phyloP scores from a whole-genome alignment of 306 rosid species.

The Mucuna pruriens region DNA sequence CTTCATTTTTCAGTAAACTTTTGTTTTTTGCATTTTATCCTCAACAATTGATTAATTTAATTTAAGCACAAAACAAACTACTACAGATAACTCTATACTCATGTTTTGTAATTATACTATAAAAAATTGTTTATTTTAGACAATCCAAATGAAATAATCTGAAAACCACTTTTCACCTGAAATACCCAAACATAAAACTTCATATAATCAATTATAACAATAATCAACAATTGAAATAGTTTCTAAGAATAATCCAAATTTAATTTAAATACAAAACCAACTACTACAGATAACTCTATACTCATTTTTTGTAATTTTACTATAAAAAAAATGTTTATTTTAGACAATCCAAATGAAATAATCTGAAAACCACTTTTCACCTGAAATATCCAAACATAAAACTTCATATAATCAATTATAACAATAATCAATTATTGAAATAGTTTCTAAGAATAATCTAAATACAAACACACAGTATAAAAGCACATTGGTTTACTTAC shows the following conservation, averaged over 20 bases:
- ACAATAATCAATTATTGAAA: not conserved
- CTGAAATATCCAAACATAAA: not conserved
- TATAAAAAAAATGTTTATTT: not conserved
- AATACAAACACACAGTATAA: not conserved
- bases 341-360: not conserved
- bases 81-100: not conserved
- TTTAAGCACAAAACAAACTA: not conserved
- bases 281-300: not conserved
- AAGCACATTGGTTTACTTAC: slow-evolving; percentile 54
- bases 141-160: not conserved
- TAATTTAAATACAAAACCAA: not conserved
- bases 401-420: not conserved
- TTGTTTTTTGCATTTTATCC: not conserved
- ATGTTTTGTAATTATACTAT: not conserved
- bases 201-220: not conserved
- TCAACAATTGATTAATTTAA: not conserved
- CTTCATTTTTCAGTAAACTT: not conserved
- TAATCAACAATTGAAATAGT: not conserved
- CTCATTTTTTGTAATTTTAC: not conserved
- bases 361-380: not conserved
- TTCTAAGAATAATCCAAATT: not conserved
- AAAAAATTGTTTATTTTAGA: not conserved
- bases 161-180: not conserved
- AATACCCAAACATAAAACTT: not conserved
- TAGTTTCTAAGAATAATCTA: not conserved